Evolutionary conservation across 768 basidiomycete species (phyloP).

Genomic region (Trametes maxima): DNA sequence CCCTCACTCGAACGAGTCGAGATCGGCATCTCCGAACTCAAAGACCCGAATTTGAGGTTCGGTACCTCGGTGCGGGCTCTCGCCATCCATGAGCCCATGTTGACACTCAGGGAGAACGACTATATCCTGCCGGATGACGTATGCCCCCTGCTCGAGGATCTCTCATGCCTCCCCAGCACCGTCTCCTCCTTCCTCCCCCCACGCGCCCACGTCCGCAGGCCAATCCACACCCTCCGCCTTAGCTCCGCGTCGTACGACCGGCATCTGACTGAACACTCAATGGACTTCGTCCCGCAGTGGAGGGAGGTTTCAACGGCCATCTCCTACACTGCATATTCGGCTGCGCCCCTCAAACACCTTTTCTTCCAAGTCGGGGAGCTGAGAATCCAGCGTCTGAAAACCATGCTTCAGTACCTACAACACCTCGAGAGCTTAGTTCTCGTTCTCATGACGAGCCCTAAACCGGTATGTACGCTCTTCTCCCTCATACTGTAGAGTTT

Average conservation of each 20-base stretch:
- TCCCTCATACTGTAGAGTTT: too few species aligned
- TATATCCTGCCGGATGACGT: not conserved
- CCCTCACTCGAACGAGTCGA: not conserved
- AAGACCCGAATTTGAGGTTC: not conserved
- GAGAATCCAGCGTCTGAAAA: not conserved
- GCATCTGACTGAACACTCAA: not conserved
- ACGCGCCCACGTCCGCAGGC: not conserved
- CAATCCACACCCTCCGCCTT: slow-evolving; percentile 1
- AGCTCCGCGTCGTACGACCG: not conserved
- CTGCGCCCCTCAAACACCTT: slow-evolving; percentile 2
- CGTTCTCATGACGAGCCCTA: not conserved
- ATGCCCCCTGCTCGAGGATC: not conserved
- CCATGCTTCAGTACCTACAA: not conserved
- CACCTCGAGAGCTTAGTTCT: not conserved
- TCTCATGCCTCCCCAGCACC: not conserved
- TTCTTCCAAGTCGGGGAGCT: not conserved
- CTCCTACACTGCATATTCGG: not conserved
- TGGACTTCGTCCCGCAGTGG: not conserved
- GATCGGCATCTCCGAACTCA: not conserved
- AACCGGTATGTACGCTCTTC: not conserved
- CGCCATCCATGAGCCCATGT: not conserved
- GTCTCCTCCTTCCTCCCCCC: not conserved
- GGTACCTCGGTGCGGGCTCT: not conserved
- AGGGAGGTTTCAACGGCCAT: not conserved
- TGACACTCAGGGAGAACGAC: not conserved